Percentiles rank a stretch among this genome's conserved stretches.
phyloP scores from a whole-genome alignment of 495 filamentous ascomycete species.

The Penicillium coffeae region DNA sequence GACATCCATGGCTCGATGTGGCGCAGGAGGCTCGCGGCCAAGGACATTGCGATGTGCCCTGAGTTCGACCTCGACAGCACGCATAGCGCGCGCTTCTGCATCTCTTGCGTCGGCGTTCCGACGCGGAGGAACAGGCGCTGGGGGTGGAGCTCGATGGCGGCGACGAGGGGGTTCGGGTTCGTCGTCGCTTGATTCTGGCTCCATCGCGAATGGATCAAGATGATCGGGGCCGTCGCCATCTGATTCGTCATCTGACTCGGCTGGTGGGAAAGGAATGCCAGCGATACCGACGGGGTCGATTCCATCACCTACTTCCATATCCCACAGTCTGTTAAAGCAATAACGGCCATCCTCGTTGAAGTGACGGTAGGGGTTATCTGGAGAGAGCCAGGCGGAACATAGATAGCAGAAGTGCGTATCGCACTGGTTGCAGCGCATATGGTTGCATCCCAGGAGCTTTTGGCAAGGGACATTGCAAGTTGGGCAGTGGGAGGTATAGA shows the following conservation, averaged over 20 bases:
- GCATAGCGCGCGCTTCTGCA: constrained; percentile 29
- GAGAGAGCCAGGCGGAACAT: constrained; percentile 79
- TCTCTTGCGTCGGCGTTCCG: constrained; percentile 16
- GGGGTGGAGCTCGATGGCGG: constrained; percentile 36
- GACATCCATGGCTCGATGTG: neutral
- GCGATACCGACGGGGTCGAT: constrained; percentile 42
- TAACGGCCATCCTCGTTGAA: constrained; percentile 65
- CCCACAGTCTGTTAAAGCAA: constrained; percentile 87
- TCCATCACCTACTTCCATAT: constrained; percentile 80
- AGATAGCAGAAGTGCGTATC: constrained; percentile 94
- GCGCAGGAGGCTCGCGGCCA: constrained; percentile 12
- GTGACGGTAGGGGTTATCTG: constrained; percentile 79
- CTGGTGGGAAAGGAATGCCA: constrained; percentile 41
- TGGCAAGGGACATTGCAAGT: constrained; percentile 81
- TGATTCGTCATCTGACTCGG: constrained; percentile 31
- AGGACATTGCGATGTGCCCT: constrained; percentile 42
- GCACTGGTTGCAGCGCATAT: constrained; percentile 94
- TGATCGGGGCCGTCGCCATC: constrained; percentile 27
- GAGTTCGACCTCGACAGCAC: constrained; percentile 40
- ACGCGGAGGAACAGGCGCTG: constrained; percentile 40
- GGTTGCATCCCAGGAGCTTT: constrained; percentile 94
- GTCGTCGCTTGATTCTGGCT: constrained; percentile 3
- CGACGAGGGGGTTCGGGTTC: constrained; percentile 1
- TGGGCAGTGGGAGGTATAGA: constrained; percentile 85
- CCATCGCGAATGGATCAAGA: too few species aligned